These are phyloP conservation scores for Parastagonospora nodorum DNA, from an alignment of 2,329 filamentous ascomycete genomes.

Conservation along the genomic window DNA sequence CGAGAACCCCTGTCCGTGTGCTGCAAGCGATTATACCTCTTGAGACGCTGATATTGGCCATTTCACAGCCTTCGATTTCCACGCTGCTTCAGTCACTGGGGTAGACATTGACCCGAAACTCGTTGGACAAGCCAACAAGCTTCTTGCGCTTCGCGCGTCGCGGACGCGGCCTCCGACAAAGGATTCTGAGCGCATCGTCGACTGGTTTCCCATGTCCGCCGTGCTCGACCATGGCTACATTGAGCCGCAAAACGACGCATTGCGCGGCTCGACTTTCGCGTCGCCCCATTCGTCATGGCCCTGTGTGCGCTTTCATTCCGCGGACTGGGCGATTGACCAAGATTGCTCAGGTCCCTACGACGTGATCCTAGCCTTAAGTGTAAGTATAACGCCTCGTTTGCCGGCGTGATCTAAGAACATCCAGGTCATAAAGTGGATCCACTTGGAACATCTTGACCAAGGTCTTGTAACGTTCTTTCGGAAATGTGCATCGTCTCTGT, in stretches of 20 bases:
- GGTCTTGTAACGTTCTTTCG: conserved; percentile 40
- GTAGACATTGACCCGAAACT: conserved; percentile 48
- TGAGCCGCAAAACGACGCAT: conserved; percentile 23
- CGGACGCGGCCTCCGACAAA: conserved; percentile 34
- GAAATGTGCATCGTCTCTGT: conserved; percentile 38
- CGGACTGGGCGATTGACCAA: conserved; percentile 40
- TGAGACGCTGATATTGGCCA: conserved; percentile 33
- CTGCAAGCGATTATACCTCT: conserved; percentile 38
- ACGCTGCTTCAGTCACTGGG: conserved; percentile 44
- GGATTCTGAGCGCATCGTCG: conserved; percentile 17
- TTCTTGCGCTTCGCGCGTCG: conserved; percentile 44
- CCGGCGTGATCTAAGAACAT: background rate
- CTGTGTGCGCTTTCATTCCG: conserved; percentile 37
- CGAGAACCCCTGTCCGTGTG: conserved; percentile 25
- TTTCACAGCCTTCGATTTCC: conserved; percentile 44
- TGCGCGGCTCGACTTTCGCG: conserved; percentile 15
- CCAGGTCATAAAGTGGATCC: conserved; percentile 48
- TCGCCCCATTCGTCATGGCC: conserved; percentile 26
- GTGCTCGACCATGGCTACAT: conserved; percentile 40
- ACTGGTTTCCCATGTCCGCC: conserved; percentile 47
- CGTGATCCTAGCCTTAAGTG: conserved; percentile 44
- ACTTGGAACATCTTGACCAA: conserved; percentile 43
- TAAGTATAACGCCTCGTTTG: background rate
- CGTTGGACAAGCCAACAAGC: conserved; percentile 42
- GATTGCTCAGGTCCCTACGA: conserved; percentile 35